phyloP scores from a whole-genome alignment of 2,329 filamentous ascomycete species.

The Penicillium sp. region DNA sequence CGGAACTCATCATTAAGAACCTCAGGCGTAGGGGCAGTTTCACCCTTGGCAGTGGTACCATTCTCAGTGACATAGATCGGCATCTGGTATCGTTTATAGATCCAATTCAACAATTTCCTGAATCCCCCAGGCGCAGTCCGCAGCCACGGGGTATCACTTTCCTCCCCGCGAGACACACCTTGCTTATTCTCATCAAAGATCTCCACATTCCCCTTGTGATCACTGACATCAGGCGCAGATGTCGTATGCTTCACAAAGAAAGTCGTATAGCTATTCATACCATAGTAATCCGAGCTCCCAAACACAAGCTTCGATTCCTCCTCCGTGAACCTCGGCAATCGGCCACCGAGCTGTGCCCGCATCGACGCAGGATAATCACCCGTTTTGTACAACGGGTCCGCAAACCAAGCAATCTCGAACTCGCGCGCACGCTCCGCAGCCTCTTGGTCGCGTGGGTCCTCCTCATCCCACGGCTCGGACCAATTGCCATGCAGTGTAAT shows the following conservation, averaged over 20 bases:
- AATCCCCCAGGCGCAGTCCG: constrained; percentile 71
- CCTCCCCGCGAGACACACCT: constrained; percentile 70
- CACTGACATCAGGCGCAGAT: constrained; percentile 53
- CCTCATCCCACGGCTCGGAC: constrained; percentile 73
- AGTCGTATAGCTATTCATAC: constrained; percentile 84
- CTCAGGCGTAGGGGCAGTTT: constrained; percentile 67
- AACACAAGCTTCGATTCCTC: constrained; percentile 69
- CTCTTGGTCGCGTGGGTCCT: constrained; percentile 68
- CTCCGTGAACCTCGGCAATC: constrained; percentile 68
- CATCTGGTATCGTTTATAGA: constrained; percentile 68
- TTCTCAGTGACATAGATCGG: constrained; percentile 85
- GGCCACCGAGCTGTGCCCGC: constrained; percentile 72
- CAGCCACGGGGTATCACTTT: constrained; percentile 77
- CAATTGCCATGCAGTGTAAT: constrained; percentile 78
- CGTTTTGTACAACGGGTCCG: constrained; percentile 71
- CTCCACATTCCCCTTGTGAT: constrained; percentile 72
- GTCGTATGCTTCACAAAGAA: constrained; percentile 74
- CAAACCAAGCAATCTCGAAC: constrained; percentile 80
- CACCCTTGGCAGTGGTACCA: constrained; percentile 74
- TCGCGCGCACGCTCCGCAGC: constrained; percentile 74
- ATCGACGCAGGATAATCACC: constrained; percentile 77
- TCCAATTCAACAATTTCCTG: constrained; percentile 69
- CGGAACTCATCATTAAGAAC: constrained; percentile 76
- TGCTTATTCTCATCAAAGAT: constrained; percentile 65
- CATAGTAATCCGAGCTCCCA: constrained; percentile 82